Evolutionary conservation across 352 stramenopile genomes (phyloP), one percentile per base, ranked within the genome.

Genomic region (Globisporangium splendens): DNA sequence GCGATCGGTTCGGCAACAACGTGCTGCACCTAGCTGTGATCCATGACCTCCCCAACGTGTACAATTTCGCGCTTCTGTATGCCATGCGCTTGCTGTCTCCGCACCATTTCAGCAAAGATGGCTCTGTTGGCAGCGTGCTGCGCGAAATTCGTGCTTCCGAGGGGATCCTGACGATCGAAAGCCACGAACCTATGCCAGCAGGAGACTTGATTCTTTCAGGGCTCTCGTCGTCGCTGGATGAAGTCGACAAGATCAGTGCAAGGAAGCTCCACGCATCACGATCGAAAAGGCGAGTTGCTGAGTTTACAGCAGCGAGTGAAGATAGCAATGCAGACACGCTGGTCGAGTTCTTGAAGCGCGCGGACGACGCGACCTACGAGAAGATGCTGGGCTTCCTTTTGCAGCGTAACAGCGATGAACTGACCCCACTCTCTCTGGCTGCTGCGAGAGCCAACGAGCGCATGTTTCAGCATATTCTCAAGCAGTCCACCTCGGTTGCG

Each of bases 401-500:
- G 64, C 73, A 77, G n/a, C 75, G 72, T 5, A 88, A 88, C 49
- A 59, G 44, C 10, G 70, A 85, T 51, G 70, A 81, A 7, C 59
- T 88, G 21, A 84, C 76, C 15, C 75, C 79, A 22, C 63, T 90
- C 4, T 83, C 75, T 8, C 69, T 90, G 17, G 75, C 79, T 0
- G 79, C 77, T 8, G 65, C 75, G 7, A 75, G 80, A 31, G 79
- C 77, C 0, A 78, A 82, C 35, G 28, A 71, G 14, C 52, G 56
- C 20, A 86, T 90, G 77, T 79, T 90, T 39, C 59, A 86, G 54
- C 73, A 86, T 42, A 67, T 90, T 17, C 59, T 90, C 24, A 65
- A 72, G 56, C 64, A 71, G 3, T 72, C 72, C 3, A 76, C 73
- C 13, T 75, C 65, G 0, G 59, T 78, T 17, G 65, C 77, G 38